A percentile compares a stretch with the other conserved stretches of the same genome.
Conservation (phyloP, 441 rosid species). For the Francoa sonchifolia region DNA sequence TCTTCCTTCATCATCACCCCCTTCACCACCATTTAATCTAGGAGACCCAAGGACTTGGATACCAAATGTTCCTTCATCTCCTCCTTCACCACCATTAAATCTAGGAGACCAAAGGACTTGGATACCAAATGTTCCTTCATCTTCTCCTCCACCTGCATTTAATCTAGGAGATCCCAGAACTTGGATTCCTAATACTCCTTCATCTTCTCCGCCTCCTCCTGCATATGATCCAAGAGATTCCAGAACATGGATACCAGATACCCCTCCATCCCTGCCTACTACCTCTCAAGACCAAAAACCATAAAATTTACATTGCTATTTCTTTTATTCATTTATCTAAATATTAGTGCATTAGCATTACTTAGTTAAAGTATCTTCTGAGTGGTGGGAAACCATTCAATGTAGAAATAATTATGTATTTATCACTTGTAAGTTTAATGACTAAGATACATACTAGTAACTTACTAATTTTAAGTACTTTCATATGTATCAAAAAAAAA, state of each 20-base stretch:
- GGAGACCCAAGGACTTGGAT: slow-evolving; percentile 4
- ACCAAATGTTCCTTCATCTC: slow-evolving; percentile 30
- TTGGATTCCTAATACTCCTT: slow-evolving; percentile 19
- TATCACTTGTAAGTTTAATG: too few relatives aligned
- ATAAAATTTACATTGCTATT: slow-evolving; percentile 8
- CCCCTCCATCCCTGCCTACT: slow-evolving; percentile 35
- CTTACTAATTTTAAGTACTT: too few relatives aligned
- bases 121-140: slow-evolving; percentile 9
- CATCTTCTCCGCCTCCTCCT: slow-evolving; percentile 19
- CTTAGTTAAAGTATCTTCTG: not conserved
- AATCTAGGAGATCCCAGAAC: slow-evolving; percentile 23
- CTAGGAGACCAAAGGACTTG: slow-evolving; percentile 12
- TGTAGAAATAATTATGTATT: too few relatives aligned
- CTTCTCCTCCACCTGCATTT: slow-evolving; percentile 23
- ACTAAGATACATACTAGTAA: too few relatives aligned
- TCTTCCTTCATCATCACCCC: slow-evolving; percentile 15
- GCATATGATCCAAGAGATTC: slow-evolving; percentile 24
- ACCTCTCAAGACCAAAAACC: slow-evolving; percentile 22
- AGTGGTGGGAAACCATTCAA: too few relatives aligned
- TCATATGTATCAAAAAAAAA: too few relatives aligned
- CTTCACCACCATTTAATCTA: slow-evolving; percentile 12
- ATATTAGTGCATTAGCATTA: not conserved
- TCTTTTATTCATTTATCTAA: not conserved
- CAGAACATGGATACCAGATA: slow-evolving; percentile 26
- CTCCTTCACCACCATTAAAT: slow-evolving; percentile 16